phyloP scores from a whole-genome alignment of 495 filamentous ascomycete species.

The Penicillium subrubescens region DNA sequence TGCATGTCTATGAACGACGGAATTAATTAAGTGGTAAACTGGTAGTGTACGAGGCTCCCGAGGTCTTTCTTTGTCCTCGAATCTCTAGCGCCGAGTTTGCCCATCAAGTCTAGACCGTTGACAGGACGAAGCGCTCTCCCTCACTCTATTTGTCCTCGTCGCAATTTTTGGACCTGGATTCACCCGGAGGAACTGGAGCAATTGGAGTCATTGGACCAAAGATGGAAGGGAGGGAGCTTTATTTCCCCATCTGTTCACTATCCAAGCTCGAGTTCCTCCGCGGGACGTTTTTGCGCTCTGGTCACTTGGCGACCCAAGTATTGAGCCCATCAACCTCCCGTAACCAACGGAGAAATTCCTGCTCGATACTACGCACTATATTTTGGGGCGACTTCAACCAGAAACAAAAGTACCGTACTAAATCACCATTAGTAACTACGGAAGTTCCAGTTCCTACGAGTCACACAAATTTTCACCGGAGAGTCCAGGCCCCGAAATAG shows the following conservation, averaged over 20 bases:
- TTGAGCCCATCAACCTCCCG: not conserved
- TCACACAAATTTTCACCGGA: not conserved
- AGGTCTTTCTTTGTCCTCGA: not conserved
- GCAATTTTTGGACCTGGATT: not conserved
- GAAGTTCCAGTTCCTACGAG: not conserved
- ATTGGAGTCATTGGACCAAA: not conserved
- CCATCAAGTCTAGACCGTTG: slow-evolving; percentile 14
- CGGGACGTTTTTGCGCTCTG: not conserved
- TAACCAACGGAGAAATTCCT: not conserved
- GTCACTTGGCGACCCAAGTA: not conserved
- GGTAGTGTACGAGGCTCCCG: too few relatives aligned
- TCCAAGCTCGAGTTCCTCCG: not conserved
- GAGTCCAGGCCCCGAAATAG: not conserved
- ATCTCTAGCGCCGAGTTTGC: not conserved
- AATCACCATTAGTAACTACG: not conserved
- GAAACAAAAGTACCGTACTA: slow-evolving; percentile 4
- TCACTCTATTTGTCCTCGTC: not conserved
- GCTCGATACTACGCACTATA: not conserved
- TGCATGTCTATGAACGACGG: not conserved
- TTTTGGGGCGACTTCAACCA: not conserved
- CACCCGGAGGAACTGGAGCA: not conserved
- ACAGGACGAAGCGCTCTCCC: not conserved
- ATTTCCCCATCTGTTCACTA: slow-evolving; percentile 7
- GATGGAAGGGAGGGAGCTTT: not conserved
- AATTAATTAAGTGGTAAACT: not conserved